These are phyloP conservation scores for Colletotrichum salicis DNA, from an alignment of 2,329 filamentous ascomycete genomes.

Conservation along the genomic window DNA sequence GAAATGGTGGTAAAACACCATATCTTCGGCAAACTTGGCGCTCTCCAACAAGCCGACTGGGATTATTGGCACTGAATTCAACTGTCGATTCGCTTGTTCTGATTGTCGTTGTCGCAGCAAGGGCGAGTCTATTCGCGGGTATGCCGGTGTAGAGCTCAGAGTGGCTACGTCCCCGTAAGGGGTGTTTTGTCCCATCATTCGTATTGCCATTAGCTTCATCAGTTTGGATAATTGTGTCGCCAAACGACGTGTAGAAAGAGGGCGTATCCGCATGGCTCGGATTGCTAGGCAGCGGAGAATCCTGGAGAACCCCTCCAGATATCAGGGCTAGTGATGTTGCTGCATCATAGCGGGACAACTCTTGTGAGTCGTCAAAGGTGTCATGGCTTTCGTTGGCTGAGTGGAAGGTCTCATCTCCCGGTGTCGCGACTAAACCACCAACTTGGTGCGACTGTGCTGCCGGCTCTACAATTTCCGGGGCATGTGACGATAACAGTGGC, in stretches of 20 bases:
- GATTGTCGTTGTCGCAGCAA: background rate
- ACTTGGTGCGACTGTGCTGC: background rate
- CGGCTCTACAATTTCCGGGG: background rate
- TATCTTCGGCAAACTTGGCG: constrained; percentile 22
- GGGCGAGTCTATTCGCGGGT: background rate
- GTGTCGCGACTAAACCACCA: background rate
- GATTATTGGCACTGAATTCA: background rate
- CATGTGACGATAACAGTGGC: background rate
- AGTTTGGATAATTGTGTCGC: background rate
- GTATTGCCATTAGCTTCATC: background rate
- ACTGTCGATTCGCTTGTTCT: background rate
- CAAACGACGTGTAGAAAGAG: background rate
- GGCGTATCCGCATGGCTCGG: too few relatives aligned
- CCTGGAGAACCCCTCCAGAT: constrained; percentile 2
- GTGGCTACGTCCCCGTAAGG: background rate
- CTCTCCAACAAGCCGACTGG: constrained; percentile 11
- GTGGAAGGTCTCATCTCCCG: constrained; percentile 2
- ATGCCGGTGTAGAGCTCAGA: background rate
- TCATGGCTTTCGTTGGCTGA: background rate
- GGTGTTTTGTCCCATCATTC: background rate
- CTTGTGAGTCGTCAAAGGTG: background rate
- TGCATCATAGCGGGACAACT: constrained; percentile 6
- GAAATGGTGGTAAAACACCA: constrained; percentile 19
- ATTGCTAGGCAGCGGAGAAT: background rate
- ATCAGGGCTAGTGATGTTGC: constrained; percentile 14